Evolutionary conservation across 1,284 basidiomycete species (phyloP).

Genomic region (Athelia sp.): DNA sequence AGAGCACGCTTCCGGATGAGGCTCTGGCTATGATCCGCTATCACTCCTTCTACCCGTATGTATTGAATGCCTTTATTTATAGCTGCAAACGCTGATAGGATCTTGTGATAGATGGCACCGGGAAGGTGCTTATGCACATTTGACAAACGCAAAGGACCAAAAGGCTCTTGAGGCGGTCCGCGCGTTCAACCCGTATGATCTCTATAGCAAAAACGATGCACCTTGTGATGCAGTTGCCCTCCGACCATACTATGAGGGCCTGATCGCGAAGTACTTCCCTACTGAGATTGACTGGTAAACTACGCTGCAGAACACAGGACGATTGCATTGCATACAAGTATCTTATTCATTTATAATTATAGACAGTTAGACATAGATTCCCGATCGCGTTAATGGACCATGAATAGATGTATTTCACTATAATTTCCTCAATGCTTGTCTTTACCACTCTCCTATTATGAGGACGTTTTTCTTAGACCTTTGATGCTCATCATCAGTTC

Average conservation of each 20-base stretch:
- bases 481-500: no score
- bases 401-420: no score
- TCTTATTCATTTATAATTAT: no score
- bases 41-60: conserved; percentile 88
- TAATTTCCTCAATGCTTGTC: no score
- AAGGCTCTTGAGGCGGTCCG: conserved; percentile 62
- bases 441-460: no score
- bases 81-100: not conserved
- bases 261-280: conserved; percentile 87
- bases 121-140: conserved; percentile 76
- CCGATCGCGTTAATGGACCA: no score
- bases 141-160: conserved; percentile 67
- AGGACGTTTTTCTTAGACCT: no score
- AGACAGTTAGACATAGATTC: no score
- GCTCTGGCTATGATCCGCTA: conserved; percentile 90
- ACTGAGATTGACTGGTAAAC: conserved; percentile 75
- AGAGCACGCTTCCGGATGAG: conserved; percentile 76
- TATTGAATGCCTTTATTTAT: no score
- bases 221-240: conserved; percentile 60
- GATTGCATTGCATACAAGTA: no score
- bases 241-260: conserved; percentile 75
- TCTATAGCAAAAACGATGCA: conserved; percentile 85
- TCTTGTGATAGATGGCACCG: conserved; percentile 68
- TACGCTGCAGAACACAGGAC: no score
- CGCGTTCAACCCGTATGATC: conserved; percentile 86